Conservation (phyloP, 192 early-diverging fungal species). For the Mortierella antarctica region DNA sequence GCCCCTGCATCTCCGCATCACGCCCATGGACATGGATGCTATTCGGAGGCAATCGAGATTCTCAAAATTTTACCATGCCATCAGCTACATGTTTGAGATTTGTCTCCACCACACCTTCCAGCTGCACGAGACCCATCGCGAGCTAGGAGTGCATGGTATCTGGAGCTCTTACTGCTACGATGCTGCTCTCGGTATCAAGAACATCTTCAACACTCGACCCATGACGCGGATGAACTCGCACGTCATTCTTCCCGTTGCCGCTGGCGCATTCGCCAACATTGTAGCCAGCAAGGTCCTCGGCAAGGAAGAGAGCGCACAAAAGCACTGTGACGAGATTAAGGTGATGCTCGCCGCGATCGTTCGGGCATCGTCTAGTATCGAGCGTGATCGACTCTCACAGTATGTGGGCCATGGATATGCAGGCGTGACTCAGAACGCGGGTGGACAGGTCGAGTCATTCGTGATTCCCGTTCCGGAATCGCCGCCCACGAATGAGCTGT, state of each 20-base stretch:
- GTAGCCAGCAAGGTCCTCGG: slow-evolving; percentile 35
- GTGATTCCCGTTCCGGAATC: slow-evolving; percentile 8
- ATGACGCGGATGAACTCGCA: slow-evolving; percentile 50
- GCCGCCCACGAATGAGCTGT: slow-evolving; percentile 36
- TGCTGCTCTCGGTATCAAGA: slow-evolving; percentile 37
- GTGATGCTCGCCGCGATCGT: slow-evolving; percentile 37
- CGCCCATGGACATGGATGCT: slow-evolving; percentile 21
- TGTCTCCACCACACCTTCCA: slow-evolving; percentile 50
- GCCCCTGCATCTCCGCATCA: slow-evolving; percentile 26
- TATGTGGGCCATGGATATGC: slow-evolving; percentile 21
- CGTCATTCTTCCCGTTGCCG: slow-evolving; percentile 43
- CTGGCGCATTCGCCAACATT: slow-evolving; percentile 45
- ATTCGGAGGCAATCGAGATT: slow-evolving; percentile 36
- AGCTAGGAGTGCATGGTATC: slow-evolving; percentile 32
- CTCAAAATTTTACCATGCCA: slow-evolving; percentile 44
- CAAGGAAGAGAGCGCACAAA: slow-evolving; percentile 34
- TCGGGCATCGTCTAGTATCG: slow-evolving; percentile 30
- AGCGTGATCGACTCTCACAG: slow-evolving; percentile 14
- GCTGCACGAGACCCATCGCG: slow-evolving; percentile 36
- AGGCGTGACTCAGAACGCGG: slow-evolving; percentile 11
- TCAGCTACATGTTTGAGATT: slow-evolving; percentile 50
- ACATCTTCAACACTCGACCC: slow-evolving; percentile 39
- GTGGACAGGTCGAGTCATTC: slow-evolving; percentile 9
- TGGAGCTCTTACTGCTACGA: slow-evolving; percentile 46
- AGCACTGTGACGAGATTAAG: slow-evolving; percentile 44